Evolutionary conservation across 2,329 filamentous ascomycete genomes (phyloP).

Genomic region (Falciphora oryzae): DNA sequence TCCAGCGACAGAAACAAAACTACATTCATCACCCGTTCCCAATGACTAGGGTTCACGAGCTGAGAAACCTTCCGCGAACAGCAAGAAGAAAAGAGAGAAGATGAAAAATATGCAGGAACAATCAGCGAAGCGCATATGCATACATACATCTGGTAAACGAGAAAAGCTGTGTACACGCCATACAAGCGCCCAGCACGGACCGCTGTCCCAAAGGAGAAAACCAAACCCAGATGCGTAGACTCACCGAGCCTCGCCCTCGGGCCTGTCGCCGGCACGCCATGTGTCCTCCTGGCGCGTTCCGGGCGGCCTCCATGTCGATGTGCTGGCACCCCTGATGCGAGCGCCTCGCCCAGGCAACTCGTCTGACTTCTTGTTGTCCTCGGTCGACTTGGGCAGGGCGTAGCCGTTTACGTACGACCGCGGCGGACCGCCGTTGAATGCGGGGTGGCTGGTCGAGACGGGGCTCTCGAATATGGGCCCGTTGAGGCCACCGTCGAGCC

Average conservation of each 20-base stretch:
- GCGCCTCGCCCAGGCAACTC: constrained; percentile 32
- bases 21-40: not conserved
- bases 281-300: constrained; percentile 84
- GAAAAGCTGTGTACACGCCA: not conserved
- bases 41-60: not conserved
- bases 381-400: constrained; percentile 27
- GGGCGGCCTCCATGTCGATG: constrained; percentile 63
- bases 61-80: not conserved
- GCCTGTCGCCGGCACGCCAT: constrained; percentile 49
- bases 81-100: not conserved
- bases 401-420: constrained; percentile 43
- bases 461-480: constrained; percentile 33
- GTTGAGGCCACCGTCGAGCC: constrained; percentile 25
- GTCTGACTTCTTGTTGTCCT: constrained; percentile 54
- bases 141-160: not conserved
- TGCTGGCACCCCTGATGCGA: constrained; percentile 36
- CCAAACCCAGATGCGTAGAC: not conserved
- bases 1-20: not conserved
- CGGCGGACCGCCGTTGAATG: constrained; percentile 14
- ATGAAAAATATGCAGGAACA: not conserved
- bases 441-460: constrained; percentile 19
- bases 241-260: constrained; percentile 15
- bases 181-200: not conserved
- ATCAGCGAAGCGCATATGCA: not conserved
- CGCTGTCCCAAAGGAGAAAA: not conserved